phyloP scores from a whole-genome alignment of 1,284 basidiomycete species.

The Leucocoprinus gongylophorus region DNA sequence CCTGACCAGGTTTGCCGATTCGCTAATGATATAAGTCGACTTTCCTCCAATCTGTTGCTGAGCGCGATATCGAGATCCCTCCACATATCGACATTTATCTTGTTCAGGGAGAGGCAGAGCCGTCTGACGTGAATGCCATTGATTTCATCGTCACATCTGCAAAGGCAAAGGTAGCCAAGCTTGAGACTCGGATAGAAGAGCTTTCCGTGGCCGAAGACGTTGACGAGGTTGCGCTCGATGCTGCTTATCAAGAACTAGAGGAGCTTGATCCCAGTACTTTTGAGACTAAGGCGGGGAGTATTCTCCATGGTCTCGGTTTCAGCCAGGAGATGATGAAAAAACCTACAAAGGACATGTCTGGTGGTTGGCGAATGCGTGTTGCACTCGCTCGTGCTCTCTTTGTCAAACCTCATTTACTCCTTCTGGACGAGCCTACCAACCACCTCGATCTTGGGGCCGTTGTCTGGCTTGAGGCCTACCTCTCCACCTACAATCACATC shows the following conservation, averaged over 20 bases:
- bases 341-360: conserved; percentile 97
- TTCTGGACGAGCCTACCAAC: conserved; percentile 87
- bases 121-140: conserved; percentile 91
- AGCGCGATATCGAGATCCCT: conserved; percentile 93
- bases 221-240: conserved; percentile 81
- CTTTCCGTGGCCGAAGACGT: conserved; percentile 85
- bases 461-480: conserved; percentile 97
- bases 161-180: conserved; percentile 89
- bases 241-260: conserved; percentile 94
- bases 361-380: conserved; percentile 99
- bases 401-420: conserved; percentile 90
- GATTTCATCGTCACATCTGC: conserved; percentile 96
- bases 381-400: conserved; percentile 94
- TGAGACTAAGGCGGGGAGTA: conserved; percentile 92
- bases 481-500: conserved; percentile 98
- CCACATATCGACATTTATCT: conserved; percentile 97
- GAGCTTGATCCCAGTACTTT: conserved; percentile 95
- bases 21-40: conserved; percentile 42
- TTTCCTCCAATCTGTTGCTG: conserved; percentile 72
- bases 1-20: neutral
- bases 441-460: conserved; percentile 96
- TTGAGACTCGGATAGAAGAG: conserved; percentile 94
- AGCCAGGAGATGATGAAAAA: conserved; percentile 88
- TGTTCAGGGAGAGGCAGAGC: conserved; percentile 93
- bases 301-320: conserved; percentile 97